Percentiles rank a stretch among this genome's conserved stretches.
phyloP scores from a whole-genome alignment of 2,329 filamentous ascomycete genomes.

The Phialocephala subalpina region DNA sequence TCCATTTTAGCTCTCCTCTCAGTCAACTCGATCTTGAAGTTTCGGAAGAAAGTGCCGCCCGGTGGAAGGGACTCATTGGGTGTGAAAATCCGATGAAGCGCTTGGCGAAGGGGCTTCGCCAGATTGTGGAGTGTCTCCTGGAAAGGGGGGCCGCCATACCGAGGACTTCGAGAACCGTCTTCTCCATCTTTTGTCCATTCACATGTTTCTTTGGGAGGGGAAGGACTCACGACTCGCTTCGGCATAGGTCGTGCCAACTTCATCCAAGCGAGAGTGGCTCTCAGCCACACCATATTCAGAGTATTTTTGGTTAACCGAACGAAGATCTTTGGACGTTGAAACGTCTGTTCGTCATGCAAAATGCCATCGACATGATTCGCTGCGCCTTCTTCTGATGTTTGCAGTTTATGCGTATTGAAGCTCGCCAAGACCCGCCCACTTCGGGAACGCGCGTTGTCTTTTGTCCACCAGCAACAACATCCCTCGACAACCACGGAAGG shows the following conservation, averaged over 20 bases:
- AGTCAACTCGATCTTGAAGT: background rate
- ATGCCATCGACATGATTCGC: background rate
- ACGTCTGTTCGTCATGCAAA: slow-evolving; percentile 15
- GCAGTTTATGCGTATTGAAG: background rate
- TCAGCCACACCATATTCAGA: background rate
- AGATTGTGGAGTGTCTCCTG: background rate
- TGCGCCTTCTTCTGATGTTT: background rate
- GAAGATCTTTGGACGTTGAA: slow-evolving; percentile 12
- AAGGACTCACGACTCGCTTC: background rate
- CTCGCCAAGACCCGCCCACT: slow-evolving; percentile 15
- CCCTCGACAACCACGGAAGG: background rate
- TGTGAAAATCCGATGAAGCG: background rate
- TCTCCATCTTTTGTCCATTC: background rate
- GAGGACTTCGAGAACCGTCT: background rate
- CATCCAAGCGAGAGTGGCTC: background rate
- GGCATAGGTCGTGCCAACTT: background rate
- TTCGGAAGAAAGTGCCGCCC: background rate
- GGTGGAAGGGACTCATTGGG: background rate
- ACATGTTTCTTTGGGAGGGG: background rate
- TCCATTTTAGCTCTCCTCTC: background rate
- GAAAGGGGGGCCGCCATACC: background rate
- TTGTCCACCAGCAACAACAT: slow-evolving; percentile 1
- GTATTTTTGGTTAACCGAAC: background rate
- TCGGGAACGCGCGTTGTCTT: slow-evolving; percentile 1
- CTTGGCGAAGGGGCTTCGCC: background rate